Percentiles rank a stretch among this genome's conserved stretches.
Conservation (phyloP, 371 early-diverging fungal genomes). For the Spiromyces aspiralis region DNA sequence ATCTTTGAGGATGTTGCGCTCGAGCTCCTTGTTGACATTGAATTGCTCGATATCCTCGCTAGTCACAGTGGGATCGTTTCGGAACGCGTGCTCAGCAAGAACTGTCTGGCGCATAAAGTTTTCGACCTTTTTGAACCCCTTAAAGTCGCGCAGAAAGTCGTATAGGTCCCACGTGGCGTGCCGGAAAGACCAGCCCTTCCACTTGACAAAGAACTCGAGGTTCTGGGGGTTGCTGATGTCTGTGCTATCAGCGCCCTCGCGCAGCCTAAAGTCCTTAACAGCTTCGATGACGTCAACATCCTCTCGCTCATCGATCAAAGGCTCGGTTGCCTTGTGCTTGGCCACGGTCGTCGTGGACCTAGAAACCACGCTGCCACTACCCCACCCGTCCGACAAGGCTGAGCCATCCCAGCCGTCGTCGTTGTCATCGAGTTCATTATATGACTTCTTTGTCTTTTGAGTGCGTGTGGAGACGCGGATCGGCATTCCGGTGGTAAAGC, state of each 20-base stretch:
- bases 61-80: constrained; percentile 48
- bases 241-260: constrained; percentile 29
- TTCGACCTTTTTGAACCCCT: constrained; percentile 80
- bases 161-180: constrained; percentile 84
- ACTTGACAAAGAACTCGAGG: constrained; percentile 78
- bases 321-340: constrained; percentile 13
- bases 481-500: no score
- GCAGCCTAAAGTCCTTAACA: constrained; percentile 24
- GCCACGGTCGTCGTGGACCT: no score
- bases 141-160: constrained; percentile 42
- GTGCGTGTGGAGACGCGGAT: no score
- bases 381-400: constrained; percentile 10
- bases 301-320: constrained; percentile 26
- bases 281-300: constrained; percentile 27
- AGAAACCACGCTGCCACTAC: neutral
- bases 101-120: constrained; percentile 61
- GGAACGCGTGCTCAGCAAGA: constrained; percentile 40
- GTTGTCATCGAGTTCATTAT: constrained; percentile 2
- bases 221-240: constrained; percentile 36
- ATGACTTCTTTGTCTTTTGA: constrained; percentile 1
- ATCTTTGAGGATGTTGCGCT: constrained; percentile 62
- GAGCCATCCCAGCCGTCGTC: constrained; percentile 12
- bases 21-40: constrained; percentile 64
- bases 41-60: constrained; percentile 77
- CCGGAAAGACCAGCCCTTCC: constrained; percentile 80